Base-by-base conservation (phyloP, 225 moss, liverwort and hornwort species). In the Marchantia polymorpha region DNA sequence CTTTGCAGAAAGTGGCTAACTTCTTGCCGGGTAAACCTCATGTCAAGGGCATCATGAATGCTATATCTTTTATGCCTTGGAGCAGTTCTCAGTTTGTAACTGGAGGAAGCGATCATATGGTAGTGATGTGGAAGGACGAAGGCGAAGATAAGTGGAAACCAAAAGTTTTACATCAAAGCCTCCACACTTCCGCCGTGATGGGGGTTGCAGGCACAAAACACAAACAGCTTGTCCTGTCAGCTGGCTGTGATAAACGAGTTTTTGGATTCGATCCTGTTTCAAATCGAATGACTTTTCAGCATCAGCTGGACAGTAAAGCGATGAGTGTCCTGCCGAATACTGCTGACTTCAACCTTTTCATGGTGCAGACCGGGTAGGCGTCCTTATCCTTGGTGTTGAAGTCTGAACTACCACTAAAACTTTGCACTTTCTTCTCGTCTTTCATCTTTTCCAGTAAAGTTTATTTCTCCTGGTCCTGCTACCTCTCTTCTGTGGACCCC, bases 331-430 rank as follows among this genome's bases (percentile, higher is more conserved):
- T 89, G 76, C 91, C 99, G 58, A 99, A 95, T 68, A 90, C 93
- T 53, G 82, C 69, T 30, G 99, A 99, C 79, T 86, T 90, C 85
- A 99, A 99, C 84, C 85, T 99, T 80, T 83, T 92, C 77, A 93
- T 99, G 99, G 92, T 92, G 78, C 95, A 95, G 68, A 95, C 93
- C 69, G 95, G 92, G 96, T 96, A 46, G 81, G 80, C 87, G 49
- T 73, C 19, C 70, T 22, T 15, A 49, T 17, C 15, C 60, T 60
- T 60, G 60, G 20, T 58, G 30, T 64, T 46, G 15, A 49, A 73
- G 8, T 73, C 29, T 58, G 20, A 48, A 78, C 61, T 48, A 39
- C 5, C 39, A 39, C 39, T 39, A 39, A 39, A 39, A 27, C 22
- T 30, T 51, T 31, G 19, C 20, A 16, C 7, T 17, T 51, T 5